Base-by-base conservation (phyloP, 257 asterid species). In the Leonotis leonurus region DNA sequence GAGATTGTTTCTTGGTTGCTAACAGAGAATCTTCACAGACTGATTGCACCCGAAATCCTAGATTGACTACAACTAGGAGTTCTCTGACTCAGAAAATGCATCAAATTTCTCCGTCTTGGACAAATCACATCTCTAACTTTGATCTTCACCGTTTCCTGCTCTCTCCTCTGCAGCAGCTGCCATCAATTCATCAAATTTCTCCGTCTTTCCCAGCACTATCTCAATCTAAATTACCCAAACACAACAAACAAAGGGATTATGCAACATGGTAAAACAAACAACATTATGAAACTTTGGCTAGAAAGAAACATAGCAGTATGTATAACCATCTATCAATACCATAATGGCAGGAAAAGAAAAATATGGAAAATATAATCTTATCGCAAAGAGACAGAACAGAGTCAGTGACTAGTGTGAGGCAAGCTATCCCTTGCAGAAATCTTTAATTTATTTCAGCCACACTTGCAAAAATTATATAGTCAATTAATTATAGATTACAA, bases 151-250 rank as follows among this genome's bases (percentile, higher is more conserved):
- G 27, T 74, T 68, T 12, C 66, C 76, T 39, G 64, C 40, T 66
- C 80, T 69, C 73, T 64, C 77, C 61, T 78, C 81, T 12, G 81
- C 83, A 32, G 88, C 81, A 17, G 83, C 75, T 29, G 79, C 88
- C 85, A 74, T 82, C 71, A 73, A 39, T 62, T 79, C 88, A 16
- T 82, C 81, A 40, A 74, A 74, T 33, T 79, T 79, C 24, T 76
- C 88, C 1, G 83, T 70, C 81, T 74, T 82, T 14, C 77, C 81
- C 68, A 72, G 70, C 44, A 75, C 83, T 43, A 82, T 69, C 73
- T 82, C 85, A 65, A 82, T 72, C 88, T 82, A 62, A n/a, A 68
- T 11, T 14, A 61, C 30, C 61, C 55, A 64, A 53, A 52, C 1
- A 26, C 18, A 27, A n/a, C n/a, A 32, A 49, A 64, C 32, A 53